A percentile compares a stretch with the other conserved stretches of the same genome.
phyloP scores from a whole-genome alignment of 306 rosid genomes.

The Abrus precatorius region DNA sequence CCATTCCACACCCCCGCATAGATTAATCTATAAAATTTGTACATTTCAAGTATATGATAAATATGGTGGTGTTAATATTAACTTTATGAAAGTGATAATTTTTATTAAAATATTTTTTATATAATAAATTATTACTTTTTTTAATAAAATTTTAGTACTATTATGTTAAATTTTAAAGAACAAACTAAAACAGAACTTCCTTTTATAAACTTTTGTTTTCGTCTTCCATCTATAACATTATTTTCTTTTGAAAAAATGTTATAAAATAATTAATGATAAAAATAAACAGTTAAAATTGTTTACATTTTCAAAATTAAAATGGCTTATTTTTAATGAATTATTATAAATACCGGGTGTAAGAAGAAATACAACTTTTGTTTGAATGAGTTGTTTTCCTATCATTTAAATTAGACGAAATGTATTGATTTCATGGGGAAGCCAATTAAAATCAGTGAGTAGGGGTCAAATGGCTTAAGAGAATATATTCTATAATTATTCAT shows the following conservation, averaged over 20 bases:
- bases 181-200: neutral
- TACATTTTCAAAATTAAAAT: neutral
- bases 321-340: neutral
- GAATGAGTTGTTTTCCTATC: neutral
- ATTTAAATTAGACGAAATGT: neutral
- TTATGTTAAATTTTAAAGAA: neutral
- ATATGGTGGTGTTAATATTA: too few relatives aligned
- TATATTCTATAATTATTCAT: conserved; percentile 22
- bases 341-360: neutral
- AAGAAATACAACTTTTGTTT: neutral
- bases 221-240: too few relatives aligned
- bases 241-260: neutral
- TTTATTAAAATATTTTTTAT: too few relatives aligned
- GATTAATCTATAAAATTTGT: neutral
- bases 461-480: conserved; percentile 20
- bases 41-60: neutral
- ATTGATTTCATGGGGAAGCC: neutral
- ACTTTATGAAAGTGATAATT: too few relatives aligned
- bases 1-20: neutral
- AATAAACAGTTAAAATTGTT: neutral
- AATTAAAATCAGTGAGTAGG: neutral
- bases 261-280: neutral
- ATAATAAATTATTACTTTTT: too few relatives aligned
- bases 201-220: too few relatives aligned
- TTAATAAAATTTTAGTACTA: too few relatives aligned